Base-by-base conservation (phyloP, 164 flowering plant species). In the Aristolochia fimbriata region DNA sequence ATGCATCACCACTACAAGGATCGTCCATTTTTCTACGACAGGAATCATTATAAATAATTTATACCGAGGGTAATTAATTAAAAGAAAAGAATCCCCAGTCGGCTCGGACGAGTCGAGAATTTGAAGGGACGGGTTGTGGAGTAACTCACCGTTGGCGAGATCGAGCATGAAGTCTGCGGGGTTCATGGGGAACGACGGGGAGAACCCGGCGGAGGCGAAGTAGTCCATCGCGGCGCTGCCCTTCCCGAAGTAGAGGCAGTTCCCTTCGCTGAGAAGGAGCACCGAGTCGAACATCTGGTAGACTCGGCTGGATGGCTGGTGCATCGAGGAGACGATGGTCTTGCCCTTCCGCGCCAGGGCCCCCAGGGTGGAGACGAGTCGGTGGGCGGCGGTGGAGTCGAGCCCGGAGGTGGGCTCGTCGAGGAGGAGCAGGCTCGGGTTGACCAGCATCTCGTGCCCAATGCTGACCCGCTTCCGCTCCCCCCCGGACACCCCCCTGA, bases 351-450 rank as follows among this genome's bases (percentile, higher is more conserved):
- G 69, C 3, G 94, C 97, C 58, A 91, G 55, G 9, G 69, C 57
- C 0, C 58, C 73, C 54, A 91, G 25, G 9, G 88, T 78, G 54
- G 59, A 47, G 37, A 86, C 80, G 72, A 91, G 56, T 56, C 93
- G 67, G 55, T 77, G 71, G 15, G 97, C 96, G 55, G 90, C 83
- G 21, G 97, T 91, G 5, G 97, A 77, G 79, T 91, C 97, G 49
- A 91, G 59, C 25, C 97, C 97, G 2, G 94, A 86, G 33, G 97
- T 91, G 15, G 96, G 96, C 65, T 91, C 97, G 69, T 91, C 97
- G 19, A 91, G 76, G 11, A 91, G 53, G 58, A 88, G 60, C 70
- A 91, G 30, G 27, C 91, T 83, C 6, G 96, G 97, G 76, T 85
- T 82, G 27, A 88, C 62, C 58, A 91, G 66, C 90, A 91, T 79